These are phyloP conservation scores for Trichoderma semiorbis DNA, from an alignment of 2,329 filamentous ascomycete species.

Conservation along the genomic window DNA sequence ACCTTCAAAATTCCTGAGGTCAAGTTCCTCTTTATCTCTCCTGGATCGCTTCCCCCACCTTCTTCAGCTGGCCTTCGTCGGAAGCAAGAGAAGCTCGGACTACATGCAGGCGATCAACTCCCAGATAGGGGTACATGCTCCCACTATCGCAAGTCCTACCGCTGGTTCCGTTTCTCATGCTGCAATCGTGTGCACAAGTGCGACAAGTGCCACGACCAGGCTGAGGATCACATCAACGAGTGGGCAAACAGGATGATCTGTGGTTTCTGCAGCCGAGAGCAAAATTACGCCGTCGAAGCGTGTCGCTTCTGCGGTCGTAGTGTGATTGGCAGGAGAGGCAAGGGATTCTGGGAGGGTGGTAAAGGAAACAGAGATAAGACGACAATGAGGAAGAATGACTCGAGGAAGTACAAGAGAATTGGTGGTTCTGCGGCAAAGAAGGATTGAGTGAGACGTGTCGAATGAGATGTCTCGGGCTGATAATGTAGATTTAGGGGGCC, in stretches of 20 bases:
- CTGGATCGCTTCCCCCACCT: slow-evolving; percentile 42
- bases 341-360: slow-evolving; percentile 83
- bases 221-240: slow-evolving; percentile 69
- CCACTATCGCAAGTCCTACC: slow-evolving; percentile 57
- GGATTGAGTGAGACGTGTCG: background rate
- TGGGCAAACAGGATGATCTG: slow-evolving; percentile 84
- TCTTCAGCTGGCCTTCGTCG: slow-evolving; percentile 41
- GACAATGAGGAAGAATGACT: slow-evolving; percentile 73
- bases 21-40: slow-evolving; percentile 70
- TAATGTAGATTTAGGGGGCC: background rate
- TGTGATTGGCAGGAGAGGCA: slow-evolving; percentile 62
- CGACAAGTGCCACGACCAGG: slow-evolving; percentile 71
- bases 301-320: slow-evolving; percentile 70
- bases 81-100: slow-evolving; percentile 52
- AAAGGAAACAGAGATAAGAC: slow-evolving; percentile 71
- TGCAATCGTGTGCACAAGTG: slow-evolving; percentile 58
- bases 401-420: slow-evolving; percentile 66
- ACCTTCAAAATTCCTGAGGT: slow-evolving; percentile 74
- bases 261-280: slow-evolving; percentile 75
- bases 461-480: background rate
- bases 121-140: slow-evolving; percentile 51
- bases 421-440: slow-evolving; percentile 36
- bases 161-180: slow-evolving; percentile 65
- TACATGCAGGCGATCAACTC: slow-evolving; percentile 55
- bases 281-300: slow-evolving; percentile 72